These are phyloP conservation scores for Trichopus zeylanicus DNA, from an alignment of 116 monocot genomes.

Conservation along the genomic window DNA sequence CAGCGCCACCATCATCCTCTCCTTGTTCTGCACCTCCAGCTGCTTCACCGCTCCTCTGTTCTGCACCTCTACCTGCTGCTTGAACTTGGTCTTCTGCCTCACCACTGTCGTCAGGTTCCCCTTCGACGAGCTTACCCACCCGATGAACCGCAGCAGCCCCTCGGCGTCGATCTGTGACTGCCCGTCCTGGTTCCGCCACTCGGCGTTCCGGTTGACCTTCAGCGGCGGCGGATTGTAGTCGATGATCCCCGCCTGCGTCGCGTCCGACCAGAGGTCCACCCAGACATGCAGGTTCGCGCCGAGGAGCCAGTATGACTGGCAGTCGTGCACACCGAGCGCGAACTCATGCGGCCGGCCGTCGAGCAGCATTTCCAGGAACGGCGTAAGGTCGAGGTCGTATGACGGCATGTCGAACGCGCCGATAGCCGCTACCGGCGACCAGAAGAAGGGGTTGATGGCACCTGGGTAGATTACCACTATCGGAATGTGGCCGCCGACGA, in stretches of 20 bases:
- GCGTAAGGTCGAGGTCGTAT: conserved; percentile 38
- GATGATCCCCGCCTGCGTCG: conserved; percentile 9
- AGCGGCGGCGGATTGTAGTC: conserved; percentile 6
- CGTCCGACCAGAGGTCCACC: conserved; percentile 12
- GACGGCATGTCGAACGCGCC: conserved; percentile 31
- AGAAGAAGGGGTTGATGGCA: conserved; percentile 27
- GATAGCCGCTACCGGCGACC: conserved; percentile 28
- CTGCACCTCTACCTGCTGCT: conserved; percentile 19
- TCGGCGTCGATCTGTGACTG: conserved; percentile 20
- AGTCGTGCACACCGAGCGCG: conserved; percentile 17
- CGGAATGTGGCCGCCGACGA: conserved; percentile 18
- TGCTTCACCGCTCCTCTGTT: conserved; percentile 11
- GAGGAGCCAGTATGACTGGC: conserved; percentile 26
- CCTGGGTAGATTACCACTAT: conserved; percentile 30
- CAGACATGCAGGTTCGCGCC: conserved; percentile 35
- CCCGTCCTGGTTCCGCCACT: conserved; percentile 14
- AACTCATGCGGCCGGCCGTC: conserved; percentile 16
- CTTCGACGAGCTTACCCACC: conserved; percentile 34
- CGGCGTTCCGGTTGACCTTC: conserved; percentile 6
- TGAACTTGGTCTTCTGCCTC: conserved; percentile 17
- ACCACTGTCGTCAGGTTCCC: conserved; percentile 25
- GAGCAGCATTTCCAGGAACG: conserved; percentile 18
- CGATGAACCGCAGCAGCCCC: conserved; percentile 7
- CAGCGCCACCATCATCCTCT: conserved; percentile 12
- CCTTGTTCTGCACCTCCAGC: conserved; percentile 14